A percentile compares a stretch with the other conserved stretches of the same genome.
Evolutionary conservation across 2,329 filamentous ascomycete species (phyloP).

Genomic region (Trichoderma koningii): DNA sequence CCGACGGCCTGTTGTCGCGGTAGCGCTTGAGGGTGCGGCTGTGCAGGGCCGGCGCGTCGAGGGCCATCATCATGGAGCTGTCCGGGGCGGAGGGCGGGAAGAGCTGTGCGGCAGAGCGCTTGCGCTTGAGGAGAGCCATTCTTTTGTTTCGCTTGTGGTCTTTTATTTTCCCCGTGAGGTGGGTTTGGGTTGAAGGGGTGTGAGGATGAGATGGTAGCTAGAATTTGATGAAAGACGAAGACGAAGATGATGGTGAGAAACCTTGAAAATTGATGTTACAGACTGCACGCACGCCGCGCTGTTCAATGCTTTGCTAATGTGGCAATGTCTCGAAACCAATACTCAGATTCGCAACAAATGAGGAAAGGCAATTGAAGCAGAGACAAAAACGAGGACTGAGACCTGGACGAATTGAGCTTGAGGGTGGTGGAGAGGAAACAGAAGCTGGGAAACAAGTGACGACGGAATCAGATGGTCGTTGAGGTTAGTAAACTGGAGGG

Average conservation of each 20-base stretch:
- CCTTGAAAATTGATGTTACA: too few species aligned
- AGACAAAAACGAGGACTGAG: neutral
- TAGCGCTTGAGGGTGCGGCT: conserved; percentile 64
- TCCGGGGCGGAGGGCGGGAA: conserved; percentile 47
- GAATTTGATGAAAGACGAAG: neutral
- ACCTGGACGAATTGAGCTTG: conserved; percentile 21
- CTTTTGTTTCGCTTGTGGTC: neutral
- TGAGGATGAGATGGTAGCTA: neutral
- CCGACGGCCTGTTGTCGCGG: conserved; percentile 60
- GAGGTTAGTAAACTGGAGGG: conserved; percentile 7
- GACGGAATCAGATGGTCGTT: conserved; percentile 5
- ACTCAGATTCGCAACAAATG: too few species aligned
- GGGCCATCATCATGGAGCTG: conserved; percentile 41
- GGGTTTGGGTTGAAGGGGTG: neutral
- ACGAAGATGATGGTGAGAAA: too few species aligned
- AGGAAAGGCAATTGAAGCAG: neutral
- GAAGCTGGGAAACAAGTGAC: neutral
- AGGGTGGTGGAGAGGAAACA: neutral
- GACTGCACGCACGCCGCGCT: too few species aligned
- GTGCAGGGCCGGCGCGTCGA: conserved; percentile 45
- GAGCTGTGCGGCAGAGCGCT: conserved; percentile 62
- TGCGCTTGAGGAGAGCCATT: conserved; percentile 58
- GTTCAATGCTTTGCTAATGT: neutral
- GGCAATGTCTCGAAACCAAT: neutral
- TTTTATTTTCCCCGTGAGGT: neutral